A percentile compares a stretch with the other conserved stretches of the same genome.
phyloP scores from a whole-genome alignment of 2,329 filamentous ascomycete genomes.

The Beauveria caledonica region DNA sequence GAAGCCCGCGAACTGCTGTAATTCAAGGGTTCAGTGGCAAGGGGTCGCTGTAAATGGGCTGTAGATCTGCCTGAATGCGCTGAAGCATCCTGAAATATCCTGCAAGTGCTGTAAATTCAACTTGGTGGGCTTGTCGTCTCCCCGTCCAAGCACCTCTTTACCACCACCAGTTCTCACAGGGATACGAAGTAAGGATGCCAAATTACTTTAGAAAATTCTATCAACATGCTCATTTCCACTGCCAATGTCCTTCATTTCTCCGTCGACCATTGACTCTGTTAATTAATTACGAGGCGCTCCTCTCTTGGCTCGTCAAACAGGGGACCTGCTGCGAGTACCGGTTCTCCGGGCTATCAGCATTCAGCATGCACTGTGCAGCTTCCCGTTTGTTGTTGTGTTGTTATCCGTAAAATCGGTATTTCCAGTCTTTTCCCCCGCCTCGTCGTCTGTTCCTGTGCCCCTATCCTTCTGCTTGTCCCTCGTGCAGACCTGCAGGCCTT shows the following conservation, averaged over 20 bases:
- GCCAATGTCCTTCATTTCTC: slow-evolving; percentile 8
- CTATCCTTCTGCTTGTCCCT: background rate
- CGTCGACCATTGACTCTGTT: background rate
- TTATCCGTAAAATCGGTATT: background rate
- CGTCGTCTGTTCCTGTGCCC: background rate
- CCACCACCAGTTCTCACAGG: slow-evolving; percentile 4
- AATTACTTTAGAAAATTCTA: background rate
- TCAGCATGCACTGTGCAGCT: no score
- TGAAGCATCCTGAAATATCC: no score
- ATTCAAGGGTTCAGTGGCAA: no score
- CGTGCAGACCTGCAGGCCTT: background rate
- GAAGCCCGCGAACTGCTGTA: no score
- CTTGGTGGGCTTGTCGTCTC: no score
- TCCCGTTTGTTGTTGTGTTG: slow-evolving; percentile 4
- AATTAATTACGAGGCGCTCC: slow-evolving; percentile 1
- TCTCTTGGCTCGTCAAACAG: background rate
- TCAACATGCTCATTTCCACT: slow-evolving; percentile 7
- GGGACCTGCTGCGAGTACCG: background rate
- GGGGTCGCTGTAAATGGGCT: no score
- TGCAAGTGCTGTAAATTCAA: no score
- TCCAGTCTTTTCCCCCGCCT: background rate
- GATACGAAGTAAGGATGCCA: background rate
- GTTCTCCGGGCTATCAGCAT: background rate
- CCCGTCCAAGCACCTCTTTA: background rate
- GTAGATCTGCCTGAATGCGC: no score